Evolutionary conservation across 176 grass and related monocot genomes (phyloP).

Genomic region (Zizania latifolia): DNA sequence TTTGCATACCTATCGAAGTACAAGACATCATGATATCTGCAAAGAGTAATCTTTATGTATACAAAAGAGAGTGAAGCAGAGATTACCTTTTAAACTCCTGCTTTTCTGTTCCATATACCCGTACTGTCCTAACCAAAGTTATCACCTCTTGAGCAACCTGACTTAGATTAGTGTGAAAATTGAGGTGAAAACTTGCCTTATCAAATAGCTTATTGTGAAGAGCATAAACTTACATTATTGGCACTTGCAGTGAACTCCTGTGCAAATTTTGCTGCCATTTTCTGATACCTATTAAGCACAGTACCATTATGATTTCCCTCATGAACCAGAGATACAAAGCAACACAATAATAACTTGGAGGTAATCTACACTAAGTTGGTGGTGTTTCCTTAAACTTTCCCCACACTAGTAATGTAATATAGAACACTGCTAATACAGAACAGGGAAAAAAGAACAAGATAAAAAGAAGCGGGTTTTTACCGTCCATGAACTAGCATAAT

Average conservation of each 20-base stretch:
- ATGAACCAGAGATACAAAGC: neutral
- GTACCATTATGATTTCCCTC: constrained; percentile 19
- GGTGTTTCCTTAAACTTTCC: neutral
- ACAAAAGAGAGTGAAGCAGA: neutral
- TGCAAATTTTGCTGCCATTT: constrained; percentile 75
- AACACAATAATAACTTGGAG: constrained; percentile 23
- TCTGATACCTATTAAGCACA: constrained; percentile 75
- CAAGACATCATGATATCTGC: constrained; percentile 26
- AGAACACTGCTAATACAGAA: neutral
- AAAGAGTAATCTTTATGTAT: too few relatives aligned
- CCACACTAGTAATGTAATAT: neutral
- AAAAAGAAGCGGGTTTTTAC: constrained; percentile 36
- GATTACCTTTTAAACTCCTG: constrained; percentile 76
- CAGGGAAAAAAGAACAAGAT: constrained; percentile 15
- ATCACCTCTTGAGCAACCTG: constrained; percentile 95
- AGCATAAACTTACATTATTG: constrained; percentile 69
- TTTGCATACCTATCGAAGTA: constrained; percentile 72
- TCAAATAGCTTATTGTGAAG: constrained; percentile 24
- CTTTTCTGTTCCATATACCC: constrained; percentile 90
- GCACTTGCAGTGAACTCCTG: constrained; percentile 91
- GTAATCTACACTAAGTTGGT: too few relatives aligned
- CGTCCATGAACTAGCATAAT: constrained; percentile 88
- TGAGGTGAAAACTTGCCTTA: constrained; percentile 1
- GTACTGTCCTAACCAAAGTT: constrained; percentile 75
- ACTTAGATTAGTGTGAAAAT: constrained; percentile 35